Percentiles rank a stretch among this genome's conserved stretches.
Evolutionary conservation across 495 filamentous ascomycete genomes (phyloP).

Genomic region (Penicillium samsonianum): DNA sequence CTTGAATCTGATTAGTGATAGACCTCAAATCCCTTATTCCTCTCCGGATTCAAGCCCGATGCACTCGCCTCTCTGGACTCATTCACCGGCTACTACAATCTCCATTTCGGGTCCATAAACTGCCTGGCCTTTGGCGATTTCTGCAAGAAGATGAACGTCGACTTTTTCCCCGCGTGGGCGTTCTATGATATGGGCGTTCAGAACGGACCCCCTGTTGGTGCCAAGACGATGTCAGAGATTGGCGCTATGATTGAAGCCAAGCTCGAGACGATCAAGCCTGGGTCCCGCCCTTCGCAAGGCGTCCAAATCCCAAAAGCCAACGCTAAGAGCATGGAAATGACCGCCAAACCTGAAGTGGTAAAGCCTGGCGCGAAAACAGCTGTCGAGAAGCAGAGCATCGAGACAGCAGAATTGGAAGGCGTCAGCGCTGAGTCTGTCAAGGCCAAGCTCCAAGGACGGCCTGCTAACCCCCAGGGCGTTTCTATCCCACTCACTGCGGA

Average conservation of each 20-base stretch:
- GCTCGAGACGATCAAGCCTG: conserved; percentile 75
- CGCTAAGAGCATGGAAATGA: conserved; percentile 49
- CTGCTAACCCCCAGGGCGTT: conserved; percentile 71
- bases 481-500: conserved; percentile 79
- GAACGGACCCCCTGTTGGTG: conserved; percentile 60
- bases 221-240: conserved; percentile 60
- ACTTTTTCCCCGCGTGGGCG: conserved; percentile 70
- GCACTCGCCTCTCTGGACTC: conserved; percentile 57
- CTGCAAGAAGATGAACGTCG: conserved; percentile 65
- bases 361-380: conserved; percentile 45
- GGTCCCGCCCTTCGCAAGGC: conserved; percentile 67
- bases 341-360: conserved; percentile 46
- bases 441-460: conserved; percentile 47
- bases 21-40: conserved; percentile 72
- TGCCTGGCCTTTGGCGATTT: conserved; percentile 77
- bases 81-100: conserved; percentile 78
- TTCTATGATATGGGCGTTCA: conserved; percentile 80
- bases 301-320: conserved; percentile 62
- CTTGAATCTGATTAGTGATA: conserved; percentile 29
- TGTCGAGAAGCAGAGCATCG: conserved; percentile 14
- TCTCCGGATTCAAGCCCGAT: conserved; percentile 43
- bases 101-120: conserved; percentile 83
- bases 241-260: conserved; percentile 72
- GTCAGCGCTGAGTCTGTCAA: conserved; percentile 28
- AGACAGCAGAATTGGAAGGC: conserved; percentile 32